Evolutionary conservation across 805 yeast genomes (phyloP), one percentile per base, ranked within the genome.

Genomic region (Ogataea siamensis): DNA sequence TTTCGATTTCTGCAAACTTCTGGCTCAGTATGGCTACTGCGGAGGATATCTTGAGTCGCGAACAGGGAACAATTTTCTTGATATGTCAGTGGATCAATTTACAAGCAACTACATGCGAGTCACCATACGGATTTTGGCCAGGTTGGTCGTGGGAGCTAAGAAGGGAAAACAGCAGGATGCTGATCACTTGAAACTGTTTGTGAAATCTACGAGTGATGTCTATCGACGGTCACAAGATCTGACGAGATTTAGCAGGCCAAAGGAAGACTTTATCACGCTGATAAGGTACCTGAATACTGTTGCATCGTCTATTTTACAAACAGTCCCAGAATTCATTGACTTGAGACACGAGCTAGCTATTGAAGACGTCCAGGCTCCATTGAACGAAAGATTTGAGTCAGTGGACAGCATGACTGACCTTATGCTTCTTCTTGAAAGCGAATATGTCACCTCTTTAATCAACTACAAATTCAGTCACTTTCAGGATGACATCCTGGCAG

Each of bases 271-370:
- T 1, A 40, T 35, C 16, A 48, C 50, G n/a, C 20, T 53, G 4
- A 27, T 56, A 1, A 27, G 53, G 11, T 60, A 58, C 31, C 12
- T 60, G 9, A 54, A 48, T 30, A 49, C 57, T 0, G 56, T 58
- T 15, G 51, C 54, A 1, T 24, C 34, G 5, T 36, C 46, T 4
- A 24, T 34, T 3, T 32, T 57, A 26, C 29, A 32, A 5, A 39
- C 42, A 7, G 31, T 39, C 16, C 49, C 62, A 4, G 57, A 53
- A 5, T 54, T 38, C 23, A 34, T 46, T 2, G 30, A 41, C 15
- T 31, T 56, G 28, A 34, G 42, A 14, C 45, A 40, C 13, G 56
- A 54, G 32, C 37, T 56, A 7, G 37, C 46, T 5, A 35, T 54
- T 16, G 43, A 47, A 11, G 43, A 53, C 17, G 32, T 42, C 7